Base-by-base conservation (phyloP, 768 basidiomycete species). In the Lactarius tabidus region DNA sequence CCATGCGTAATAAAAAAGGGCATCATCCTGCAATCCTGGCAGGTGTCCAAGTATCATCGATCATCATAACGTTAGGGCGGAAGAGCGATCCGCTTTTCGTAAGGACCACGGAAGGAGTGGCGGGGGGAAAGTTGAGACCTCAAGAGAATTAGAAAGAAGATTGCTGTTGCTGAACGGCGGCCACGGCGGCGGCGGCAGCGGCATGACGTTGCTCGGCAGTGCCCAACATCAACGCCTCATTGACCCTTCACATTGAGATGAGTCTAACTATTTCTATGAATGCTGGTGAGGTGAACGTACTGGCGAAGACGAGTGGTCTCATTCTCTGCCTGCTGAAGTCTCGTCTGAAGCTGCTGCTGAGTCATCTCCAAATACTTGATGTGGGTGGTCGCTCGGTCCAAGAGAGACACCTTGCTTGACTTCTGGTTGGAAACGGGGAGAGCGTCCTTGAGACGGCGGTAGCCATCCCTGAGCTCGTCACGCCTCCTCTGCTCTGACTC, bases 401-500 rank as follows among this genome's bases (percentile, higher is more conserved):
- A 84, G 63, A 95, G 80, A 67, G 88, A 91, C 60, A 93, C 90
- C 79, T 96, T 96, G 84, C 89, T 92, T 12, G 91, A 87, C 82
- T 94, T 92, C 82, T 95, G 92, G 80, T 93, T 94, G 55, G 89
- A 90, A 65, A 88, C 82, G 33, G 94, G 94, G 71, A 96, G 87
- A 62, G 88, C 89, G 72, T 93, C 90, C 84, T 93, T 93, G 79
- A 96, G 87, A 64, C 89, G 85, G 71, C 88, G 85, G 78, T 95
- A 96, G 66, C 92, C 93, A 63, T 96, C 93, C 62, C 94, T 82
- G 74, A 96, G 90, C 78, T 96, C 94, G 72, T 95, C 93, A 43
- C 94, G 86, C 70, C 94, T 84, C 70, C 93, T 82, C 81, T 95
- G 91, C 80, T 94, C 92, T 29, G 91, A 93, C 81, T 94, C 92